Percentiles rank a stretch among this genome's conserved stretches.
phyloP scores from a whole-genome alignment of 1,139 yeast genomes.

The Protomyces lactucae-debilis region DNA sequence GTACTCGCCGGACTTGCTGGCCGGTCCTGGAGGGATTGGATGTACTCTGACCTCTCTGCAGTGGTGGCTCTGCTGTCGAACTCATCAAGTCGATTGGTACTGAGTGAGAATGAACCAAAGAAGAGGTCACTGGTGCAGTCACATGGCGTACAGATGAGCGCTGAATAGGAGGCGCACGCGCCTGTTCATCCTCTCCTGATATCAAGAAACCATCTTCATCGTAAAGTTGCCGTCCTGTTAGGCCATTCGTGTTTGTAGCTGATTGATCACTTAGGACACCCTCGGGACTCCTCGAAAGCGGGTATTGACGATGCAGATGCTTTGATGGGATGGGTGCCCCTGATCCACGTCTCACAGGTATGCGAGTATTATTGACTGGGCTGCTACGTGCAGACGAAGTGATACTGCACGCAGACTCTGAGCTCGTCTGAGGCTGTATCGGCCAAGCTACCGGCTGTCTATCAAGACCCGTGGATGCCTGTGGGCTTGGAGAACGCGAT shows the following conservation, averaged over 20 bases:
- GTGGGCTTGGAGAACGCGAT: no score
- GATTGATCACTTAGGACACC: not conserved
- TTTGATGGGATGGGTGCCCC: not conserved
- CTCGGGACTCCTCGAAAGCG: not conserved
- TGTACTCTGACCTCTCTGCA: no score
- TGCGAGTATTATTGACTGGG: not conserved
- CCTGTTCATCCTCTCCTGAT: not conserved
- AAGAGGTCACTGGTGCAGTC: not conserved
- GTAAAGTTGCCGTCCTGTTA: not conserved
- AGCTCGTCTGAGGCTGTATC: not conserved
- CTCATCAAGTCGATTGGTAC: not conserved
- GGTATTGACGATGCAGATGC: not conserved
- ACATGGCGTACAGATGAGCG: not conserved
- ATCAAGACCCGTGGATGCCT: not conserved
- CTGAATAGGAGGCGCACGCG: not conserved
- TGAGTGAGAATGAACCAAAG: not conserved
- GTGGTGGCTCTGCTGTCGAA: not conserved
- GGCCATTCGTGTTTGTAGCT: not conserved
- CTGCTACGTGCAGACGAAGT: not conserved
- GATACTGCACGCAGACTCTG: not conserved
- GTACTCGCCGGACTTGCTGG: not conserved
- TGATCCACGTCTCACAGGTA: not conserved
- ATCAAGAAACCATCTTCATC: not conserved
- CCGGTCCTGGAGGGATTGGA: no score
- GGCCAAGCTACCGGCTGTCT: not conserved